Evolutionary conservation across 2,329 filamentous ascomycete genomes (phyloP).

Genomic region (Penicillium freii): DNA sequence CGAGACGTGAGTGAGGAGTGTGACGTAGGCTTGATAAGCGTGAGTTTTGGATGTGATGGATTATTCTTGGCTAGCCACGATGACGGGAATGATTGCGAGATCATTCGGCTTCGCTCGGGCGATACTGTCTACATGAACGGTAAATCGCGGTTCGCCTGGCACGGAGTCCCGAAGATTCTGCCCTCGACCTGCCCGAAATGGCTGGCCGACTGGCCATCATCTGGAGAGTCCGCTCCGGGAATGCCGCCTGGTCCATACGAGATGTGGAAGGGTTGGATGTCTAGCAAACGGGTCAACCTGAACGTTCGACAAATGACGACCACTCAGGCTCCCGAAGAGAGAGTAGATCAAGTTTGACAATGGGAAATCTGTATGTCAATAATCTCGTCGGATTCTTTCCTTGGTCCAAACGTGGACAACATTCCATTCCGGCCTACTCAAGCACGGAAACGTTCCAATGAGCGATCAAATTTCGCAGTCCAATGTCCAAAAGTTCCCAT

Average conservation of each 20-base stretch:
- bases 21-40: slow-evolving; percentile 72
- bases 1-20: slow-evolving; percentile 88
- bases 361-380: neutral
- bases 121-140: slow-evolving; percentile 89
- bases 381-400: neutral
- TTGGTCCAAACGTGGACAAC: neutral
- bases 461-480: neutral
- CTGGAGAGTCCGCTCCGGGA: slow-evolving; percentile 39
- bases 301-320: slow-evolving; percentile 88
- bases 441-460: neutral
- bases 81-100: slow-evolving; percentile 43
- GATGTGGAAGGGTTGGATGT: slow-evolving; percentile 84
- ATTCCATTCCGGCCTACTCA: too few relatives aligned
- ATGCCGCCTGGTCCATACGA: slow-evolving; percentile 48
- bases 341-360: neutral
- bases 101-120: slow-evolving; percentile 71
- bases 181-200: slow-evolving; percentile 73
- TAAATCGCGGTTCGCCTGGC: slow-evolving; percentile 83
- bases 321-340: slow-evolving; percentile 21
- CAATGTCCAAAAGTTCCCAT: neutral
- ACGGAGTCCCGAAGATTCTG: slow-evolving; percentile 86
- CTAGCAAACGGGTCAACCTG: slow-evolving; percentile 80
- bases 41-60: slow-evolving; percentile 87
- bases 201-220: slow-evolving; percentile 70
- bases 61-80: slow-evolving; percentile 80